phyloP scores from a whole-genome alignment of 2,329 filamentous ascomycete genomes.

The Tolypocladium tundrense region DNA sequence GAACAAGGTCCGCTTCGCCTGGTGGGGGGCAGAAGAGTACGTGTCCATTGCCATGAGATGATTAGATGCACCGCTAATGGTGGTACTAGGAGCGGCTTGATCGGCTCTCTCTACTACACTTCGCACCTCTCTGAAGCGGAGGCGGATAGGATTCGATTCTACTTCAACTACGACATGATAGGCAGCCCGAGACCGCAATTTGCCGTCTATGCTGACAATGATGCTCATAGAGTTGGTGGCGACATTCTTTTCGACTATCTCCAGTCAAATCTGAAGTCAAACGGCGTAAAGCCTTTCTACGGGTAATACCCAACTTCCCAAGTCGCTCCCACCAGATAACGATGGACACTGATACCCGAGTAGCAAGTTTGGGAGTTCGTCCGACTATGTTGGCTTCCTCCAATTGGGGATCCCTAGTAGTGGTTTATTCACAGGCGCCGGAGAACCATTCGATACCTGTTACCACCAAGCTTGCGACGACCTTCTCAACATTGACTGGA shows the following conservation, averaged over 20 bases:
- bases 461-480: conserved; percentile 31
- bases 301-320: conserved; percentile 7
- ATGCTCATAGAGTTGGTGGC: conserved; percentile 18
- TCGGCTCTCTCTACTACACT: conserved; percentile 32
- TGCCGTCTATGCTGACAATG: conserved; percentile 27
- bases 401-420: conserved; percentile 24
- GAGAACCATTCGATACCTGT: conserved; percentile 20
- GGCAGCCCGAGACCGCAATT: conserved; percentile 30
- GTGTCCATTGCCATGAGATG: conserved; percentile 1
- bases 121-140: conserved; percentile 23
- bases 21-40: conserved; percentile 29
- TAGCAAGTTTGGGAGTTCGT: conserved; percentile 20
- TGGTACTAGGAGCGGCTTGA: conserved; percentile 22
- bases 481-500: conserved; percentile 29
- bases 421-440: conserved; percentile 28
- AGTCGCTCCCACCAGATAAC: neutral
- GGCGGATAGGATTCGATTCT: conserved; percentile 49
- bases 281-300: conserved; percentile 17
- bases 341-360: neutral
- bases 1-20: conserved; percentile 29
- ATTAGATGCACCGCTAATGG: neutral
- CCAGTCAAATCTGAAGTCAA: conserved; percentile 11
- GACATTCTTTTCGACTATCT: conserved; percentile 20
- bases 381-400: conserved; percentile 28
- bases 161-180: conserved; percentile 67